phyloP scores from a whole-genome alignment of 2,329 filamentous ascomycete species.

The Emmonsia crescens region DNA sequence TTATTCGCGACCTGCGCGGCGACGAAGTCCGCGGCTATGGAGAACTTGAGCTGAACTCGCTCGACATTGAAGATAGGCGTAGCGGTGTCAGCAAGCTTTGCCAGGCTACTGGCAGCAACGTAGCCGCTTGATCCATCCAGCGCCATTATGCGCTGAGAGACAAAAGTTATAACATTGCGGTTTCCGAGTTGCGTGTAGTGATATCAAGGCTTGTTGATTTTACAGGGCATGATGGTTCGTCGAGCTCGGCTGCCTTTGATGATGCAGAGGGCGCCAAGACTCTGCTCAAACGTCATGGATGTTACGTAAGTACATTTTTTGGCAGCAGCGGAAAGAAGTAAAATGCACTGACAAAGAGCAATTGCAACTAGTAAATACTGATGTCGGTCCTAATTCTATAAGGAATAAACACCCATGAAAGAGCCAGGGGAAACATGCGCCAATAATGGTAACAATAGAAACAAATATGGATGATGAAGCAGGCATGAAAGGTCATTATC shows the following conservation, averaged over 20 bases:
- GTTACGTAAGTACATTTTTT: background rate
- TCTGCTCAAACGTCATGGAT: background rate
- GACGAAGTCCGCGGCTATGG: constrained; percentile 88
- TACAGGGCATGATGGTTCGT: background rate
- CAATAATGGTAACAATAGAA: background rate
- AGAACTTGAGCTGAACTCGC: constrained; percentile 85
- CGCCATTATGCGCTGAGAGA: constrained; percentile 47
- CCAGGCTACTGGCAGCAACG: constrained; percentile 52
- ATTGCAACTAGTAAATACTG: background rate
- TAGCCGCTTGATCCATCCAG: constrained; percentile 63
- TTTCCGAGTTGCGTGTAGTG: background rate
- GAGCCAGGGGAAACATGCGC: background rate
- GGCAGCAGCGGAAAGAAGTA: background rate
- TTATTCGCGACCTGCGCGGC: constrained; percentile 96
- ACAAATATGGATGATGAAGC: background rate
- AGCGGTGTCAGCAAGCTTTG: constrained; percentile 48
- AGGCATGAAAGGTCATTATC: background rate
- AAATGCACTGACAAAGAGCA: background rate
- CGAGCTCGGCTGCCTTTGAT: background rate
- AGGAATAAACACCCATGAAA: background rate
- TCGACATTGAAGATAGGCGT: constrained; percentile 93
- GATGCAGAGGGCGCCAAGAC: background rate
- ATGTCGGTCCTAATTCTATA: background rate
- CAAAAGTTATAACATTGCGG: constrained; percentile 11
- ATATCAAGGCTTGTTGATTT: background rate